Evolutionary conservation across 2,329 filamentous ascomycete species (phyloP), one percentile per base, ranked within the genome.

Genomic region (Trichoderma guizhouense): DNA sequence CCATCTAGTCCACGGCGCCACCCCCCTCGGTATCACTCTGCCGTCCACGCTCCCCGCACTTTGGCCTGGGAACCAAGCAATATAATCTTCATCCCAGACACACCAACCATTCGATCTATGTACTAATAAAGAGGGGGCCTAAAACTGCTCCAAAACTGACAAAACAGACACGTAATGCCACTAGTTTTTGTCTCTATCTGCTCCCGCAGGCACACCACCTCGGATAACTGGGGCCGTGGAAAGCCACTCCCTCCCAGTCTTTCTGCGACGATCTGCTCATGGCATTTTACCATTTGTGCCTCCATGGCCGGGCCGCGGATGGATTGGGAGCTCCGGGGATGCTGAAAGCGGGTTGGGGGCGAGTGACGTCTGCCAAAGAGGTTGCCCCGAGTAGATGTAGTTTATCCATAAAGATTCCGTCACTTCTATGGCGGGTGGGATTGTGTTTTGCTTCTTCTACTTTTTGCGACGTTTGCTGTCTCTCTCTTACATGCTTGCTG

Each of bases 41-140:
- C 64, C 32, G 64, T 55, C n/a, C n/a, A 34, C 30, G 53, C 66
- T 61, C 66, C 65, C 65, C 66, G 36, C 66, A 61, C 34, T 21
- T 30, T 15, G 18, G n/a, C 24, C 24, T 30, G 3, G 3, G 14
- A 57, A 32, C 65, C 55, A 57, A 57, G 30, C 51, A 32, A 67
- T 5, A 34, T 12, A n/a, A n/a, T 60, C 30, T 60, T 30, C 9
- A n/a, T 60, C 28, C 28, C 32, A 34, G 28, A 62, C 63, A 28
- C 32, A n/a, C 32, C 47, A 39, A 26, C 26, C 47, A 53, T 24
- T 53, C 21, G 18, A 24, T 53, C 47, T 53, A 14, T 53, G 21
- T 53, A 24, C 47, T 53, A 53, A 53, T 21, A 18, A 39, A 39
- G 36, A 43, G 39, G 43, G 47, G 47, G 47, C 5, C 47, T 14